Evolutionary conservation across 331 rosid species (phyloP).

Genomic region (Arachis monticola): DNA sequence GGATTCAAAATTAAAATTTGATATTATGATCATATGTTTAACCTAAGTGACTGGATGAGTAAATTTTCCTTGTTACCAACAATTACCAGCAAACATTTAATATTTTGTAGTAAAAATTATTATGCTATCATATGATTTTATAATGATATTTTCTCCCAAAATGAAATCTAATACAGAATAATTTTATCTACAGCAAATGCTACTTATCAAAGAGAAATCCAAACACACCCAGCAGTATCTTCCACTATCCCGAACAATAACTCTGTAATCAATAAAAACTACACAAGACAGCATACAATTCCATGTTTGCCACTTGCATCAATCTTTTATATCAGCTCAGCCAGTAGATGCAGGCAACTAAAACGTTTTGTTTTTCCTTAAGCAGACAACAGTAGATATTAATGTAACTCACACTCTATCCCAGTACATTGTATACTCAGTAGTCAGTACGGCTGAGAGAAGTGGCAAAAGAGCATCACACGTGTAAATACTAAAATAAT

Average conservation of each 20-base stretch:
- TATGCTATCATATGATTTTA: background rate
- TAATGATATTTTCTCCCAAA: conserved; percentile 4
- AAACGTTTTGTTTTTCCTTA: conserved; percentile 23
- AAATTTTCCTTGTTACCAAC: background rate
- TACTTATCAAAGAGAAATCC: too few species aligned
- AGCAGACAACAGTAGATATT: background rate
- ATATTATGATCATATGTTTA: conserved; percentile 10
- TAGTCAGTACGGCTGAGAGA: background rate
- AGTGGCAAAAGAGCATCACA: background rate
- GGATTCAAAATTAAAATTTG: background rate
- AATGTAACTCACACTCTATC: background rate
- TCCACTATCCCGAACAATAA: background rate
- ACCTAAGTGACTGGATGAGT: background rate
- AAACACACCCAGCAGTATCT: background rate
- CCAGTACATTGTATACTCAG: background rate
- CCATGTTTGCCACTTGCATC: background rate
- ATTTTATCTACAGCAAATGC: conserved; percentile 12
- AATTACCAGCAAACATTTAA: background rate
- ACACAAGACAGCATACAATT: conserved; percentile 27
- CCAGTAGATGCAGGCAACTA: background rate
- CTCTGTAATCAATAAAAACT: conserved; percentile 11
- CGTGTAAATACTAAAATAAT: too few species aligned
- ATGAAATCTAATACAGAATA: background rate
- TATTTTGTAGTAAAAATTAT: background rate
- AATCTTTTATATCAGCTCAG: background rate